A percentile compares a stretch with the other conserved stretches of the same genome.
Conservation (phyloP, 768 basidiomycete genomes). For the Serendipita indica region DNA sequence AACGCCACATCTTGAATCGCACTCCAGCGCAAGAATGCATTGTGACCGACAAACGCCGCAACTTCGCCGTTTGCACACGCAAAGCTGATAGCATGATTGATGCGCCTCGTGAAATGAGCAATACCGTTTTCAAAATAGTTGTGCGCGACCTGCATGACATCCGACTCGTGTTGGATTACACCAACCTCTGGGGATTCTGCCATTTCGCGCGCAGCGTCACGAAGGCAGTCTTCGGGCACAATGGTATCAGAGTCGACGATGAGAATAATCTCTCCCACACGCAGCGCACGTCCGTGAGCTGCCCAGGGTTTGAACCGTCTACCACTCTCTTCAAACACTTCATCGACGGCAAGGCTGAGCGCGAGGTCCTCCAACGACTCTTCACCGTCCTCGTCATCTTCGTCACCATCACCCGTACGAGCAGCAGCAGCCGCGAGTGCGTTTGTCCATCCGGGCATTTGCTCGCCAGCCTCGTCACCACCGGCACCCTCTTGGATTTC, state of each 20-base stretch:
- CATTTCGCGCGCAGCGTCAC: slow-evolving; percentile 79
- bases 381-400: slow-evolving; percentile 27
- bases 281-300: slow-evolving; percentile 47
- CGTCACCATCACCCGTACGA: slow-evolving; percentile 19
- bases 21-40: slow-evolving; percentile 43
- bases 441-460: not conserved
- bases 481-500: not conserved
- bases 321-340: slow-evolving; percentile 29
- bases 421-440: slow-evolving; percentile 19
- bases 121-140: slow-evolving; percentile 25
- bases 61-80: slow-evolving; percentile 29
- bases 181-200: slow-evolving; percentile 68
- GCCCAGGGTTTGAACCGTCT: slow-evolving; percentile 37
- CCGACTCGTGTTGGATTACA: slow-evolving; percentile 74
- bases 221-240: slow-evolving; percentile 76
- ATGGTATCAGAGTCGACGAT: slow-evolving; percentile 72
- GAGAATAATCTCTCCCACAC: slow-evolving; percentile 67
- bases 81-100: slow-evolving; percentile 30
- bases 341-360: slow-evolving; percentile 36
- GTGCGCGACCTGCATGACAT: slow-evolving; percentile 55
- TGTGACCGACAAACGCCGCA: slow-evolving; percentile 35
- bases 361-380: slow-evolving; percentile 42
- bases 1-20: slow-evolving; percentile 79
- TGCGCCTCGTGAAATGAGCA: slow-evolving; percentile 28
- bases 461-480: not conserved